Base-by-base conservation (phyloP, 495 filamentous ascomycete genomes). In the Hypoxylon intermedium region DNA sequence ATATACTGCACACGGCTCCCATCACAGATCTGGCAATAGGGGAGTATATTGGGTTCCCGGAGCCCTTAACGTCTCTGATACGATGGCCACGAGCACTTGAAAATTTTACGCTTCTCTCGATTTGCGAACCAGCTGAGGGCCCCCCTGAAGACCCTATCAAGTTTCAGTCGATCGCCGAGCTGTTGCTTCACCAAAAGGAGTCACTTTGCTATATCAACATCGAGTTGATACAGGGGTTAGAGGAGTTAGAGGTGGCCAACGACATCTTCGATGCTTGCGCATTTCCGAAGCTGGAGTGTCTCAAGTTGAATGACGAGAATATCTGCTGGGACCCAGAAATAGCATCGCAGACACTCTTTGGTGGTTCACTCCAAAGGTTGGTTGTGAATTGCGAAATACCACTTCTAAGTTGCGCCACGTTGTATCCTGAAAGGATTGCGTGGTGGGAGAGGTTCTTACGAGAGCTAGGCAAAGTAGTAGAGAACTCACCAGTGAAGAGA, bases 201-300 rank as follows among this genome's bases (percentile, higher is more conserved):
- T 24, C 42, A 9, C 42, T 45, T 18, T 23, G 24, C 11, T 18
- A 30, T 45, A 16, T 45, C 24, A 23, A 28, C 5, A 26, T 45
- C 13, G 24, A 18, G 7, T 11, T n/a, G n/a, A n/a, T n/a, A n/a
- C n/a, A n/a, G n/a, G n/a, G n/a, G 12, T 12, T 45, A 5, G 24
- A 26, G 7, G 6, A 30, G 24, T 16, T 6, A 45, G n/a, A 11
- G 1, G 12, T 5, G 23, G 24, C 2, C 5, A 9, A 34, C 3
- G 9, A 26, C 20, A 24, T 45, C 24, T 45, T 45, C 21, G 9
- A 44, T 3, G 42, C 42, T 5, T 45, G 12, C 18, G 30, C n/a
- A 5, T 45, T 45, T 16, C n/a, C 42, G n/a, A 45, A 45, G 2
- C 24, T 45, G 21, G 42, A 45, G 11, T 45, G 13, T 18, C 42